phyloP scores from a whole-genome alignment of 164 flowering plant genomes.

The Litsea cubeba region DNA sequence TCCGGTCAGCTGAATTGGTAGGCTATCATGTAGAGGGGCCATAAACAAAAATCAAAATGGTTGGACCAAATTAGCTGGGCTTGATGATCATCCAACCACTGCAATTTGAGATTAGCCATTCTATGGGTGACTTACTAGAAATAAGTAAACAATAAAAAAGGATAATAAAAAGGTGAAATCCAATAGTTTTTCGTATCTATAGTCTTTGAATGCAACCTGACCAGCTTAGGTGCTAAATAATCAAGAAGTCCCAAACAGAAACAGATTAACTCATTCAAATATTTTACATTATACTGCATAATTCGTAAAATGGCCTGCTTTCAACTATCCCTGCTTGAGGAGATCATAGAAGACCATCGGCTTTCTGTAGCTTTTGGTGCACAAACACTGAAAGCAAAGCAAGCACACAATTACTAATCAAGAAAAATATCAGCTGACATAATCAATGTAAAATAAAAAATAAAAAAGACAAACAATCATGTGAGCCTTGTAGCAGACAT shows the following conservation, averaged over 20 bases:
- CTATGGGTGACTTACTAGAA: too few species aligned
- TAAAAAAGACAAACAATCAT: neutral
- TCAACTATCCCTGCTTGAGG: constrained; percentile 26
- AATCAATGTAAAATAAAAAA: neutral
- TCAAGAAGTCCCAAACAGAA: neutral
- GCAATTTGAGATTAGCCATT: too few species aligned
- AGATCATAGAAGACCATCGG: constrained; percentile 74
- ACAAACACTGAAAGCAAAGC: constrained; percentile 44
- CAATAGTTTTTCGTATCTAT: too few species aligned
- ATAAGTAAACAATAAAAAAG: too few species aligned
- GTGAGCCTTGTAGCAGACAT: neutral
- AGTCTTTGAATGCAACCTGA: neutral
- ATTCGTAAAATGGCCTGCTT: neutral
- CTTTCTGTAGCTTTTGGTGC: constrained; percentile 44
- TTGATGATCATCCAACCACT: too few species aligned
- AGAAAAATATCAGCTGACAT: too few species aligned
- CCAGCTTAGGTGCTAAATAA: neutral
- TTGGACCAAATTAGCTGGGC: too few species aligned
- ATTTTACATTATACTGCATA: neutral
- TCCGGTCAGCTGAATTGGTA: too few species aligned
- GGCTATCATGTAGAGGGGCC: too few species aligned
- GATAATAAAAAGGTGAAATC: too few species aligned
- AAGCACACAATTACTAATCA: neutral
- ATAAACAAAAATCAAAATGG: too few species aligned
- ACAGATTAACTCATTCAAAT: neutral